Conservation (phyloP, 805 yeast species). For the Starmerella riodocensis region DNA sequence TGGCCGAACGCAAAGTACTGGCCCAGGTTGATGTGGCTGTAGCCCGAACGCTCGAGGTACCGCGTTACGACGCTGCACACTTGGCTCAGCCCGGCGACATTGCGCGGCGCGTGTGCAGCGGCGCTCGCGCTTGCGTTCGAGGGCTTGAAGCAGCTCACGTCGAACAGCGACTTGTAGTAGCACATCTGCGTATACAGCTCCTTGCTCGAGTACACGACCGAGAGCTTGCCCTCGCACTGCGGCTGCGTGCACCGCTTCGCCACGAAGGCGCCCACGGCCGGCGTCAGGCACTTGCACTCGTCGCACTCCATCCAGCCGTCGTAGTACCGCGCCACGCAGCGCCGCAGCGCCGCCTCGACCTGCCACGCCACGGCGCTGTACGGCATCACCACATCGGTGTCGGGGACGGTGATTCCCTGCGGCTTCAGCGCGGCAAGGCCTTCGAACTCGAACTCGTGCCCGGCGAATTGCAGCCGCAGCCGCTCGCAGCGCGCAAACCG, state of each 20-base stretch:
- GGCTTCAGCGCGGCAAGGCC: slow-evolving; percentile 60
- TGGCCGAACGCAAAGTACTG: slow-evolving; percentile 6
- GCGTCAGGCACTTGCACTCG: slow-evolving; percentile 74
- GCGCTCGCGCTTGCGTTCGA: slow-evolving; percentile 39
- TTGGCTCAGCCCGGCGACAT: slow-evolving; percentile 44
- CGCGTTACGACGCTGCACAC: slow-evolving; percentile 48
- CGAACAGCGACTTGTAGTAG: slow-evolving; percentile 67
- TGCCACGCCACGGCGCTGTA: slow-evolving; percentile 52
- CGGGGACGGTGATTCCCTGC: slow-evolving; percentile 57
- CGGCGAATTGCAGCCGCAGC: slow-evolving; percentile 35
- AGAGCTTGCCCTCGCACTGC: slow-evolving; percentile 48
- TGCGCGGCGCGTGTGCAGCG: slow-evolving; percentile 68
- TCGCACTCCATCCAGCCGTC: slow-evolving; percentile 80
- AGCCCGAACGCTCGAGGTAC: slow-evolving; percentile 11
- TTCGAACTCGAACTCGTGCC: slow-evolving; percentile 47
- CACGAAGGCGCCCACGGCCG: slow-evolving; percentile 83
- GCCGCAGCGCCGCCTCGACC: slow-evolving; percentile 57
- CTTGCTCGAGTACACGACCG: slow-evolving; percentile 61
- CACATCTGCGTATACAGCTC: slow-evolving; percentile 74
- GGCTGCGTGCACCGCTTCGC: slow-evolving; percentile 56
- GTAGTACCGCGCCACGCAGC: slow-evolving; percentile 62
- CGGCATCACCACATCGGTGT: slow-evolving; percentile 43
- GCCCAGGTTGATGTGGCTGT: slow-evolving; percentile 10
- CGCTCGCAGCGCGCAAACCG: slow-evolving; percentile 56
- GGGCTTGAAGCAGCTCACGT: slow-evolving; percentile 36